Evolutionary conservation across 2,329 filamentous ascomycete genomes (phyloP).

Genomic region (Onygenales sp.): DNA sequence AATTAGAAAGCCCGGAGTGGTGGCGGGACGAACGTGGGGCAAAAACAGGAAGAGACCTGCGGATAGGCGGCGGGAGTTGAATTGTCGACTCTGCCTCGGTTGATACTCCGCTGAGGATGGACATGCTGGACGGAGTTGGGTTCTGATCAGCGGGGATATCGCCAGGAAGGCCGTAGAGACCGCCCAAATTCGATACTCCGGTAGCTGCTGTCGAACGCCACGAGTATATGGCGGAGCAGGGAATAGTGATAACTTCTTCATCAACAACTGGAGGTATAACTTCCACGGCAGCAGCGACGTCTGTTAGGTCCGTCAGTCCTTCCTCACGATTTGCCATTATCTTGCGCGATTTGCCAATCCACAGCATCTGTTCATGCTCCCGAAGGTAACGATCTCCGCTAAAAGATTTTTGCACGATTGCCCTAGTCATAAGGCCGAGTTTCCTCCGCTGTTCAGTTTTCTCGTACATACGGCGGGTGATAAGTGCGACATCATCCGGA

Average conservation of each 20-base stretch:
- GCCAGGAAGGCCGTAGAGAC: conserved; percentile 14
- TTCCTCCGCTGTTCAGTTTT: conserved; percentile 47
- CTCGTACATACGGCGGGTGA: conserved; percentile 52
- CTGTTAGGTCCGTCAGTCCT: conserved; percentile 15
- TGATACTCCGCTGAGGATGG: conserved; percentile 20
- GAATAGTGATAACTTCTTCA: conserved; percentile 28
- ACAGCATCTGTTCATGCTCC: conserved; percentile 54
- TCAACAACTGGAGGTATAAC: conserved; percentile 16
- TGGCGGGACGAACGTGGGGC: conserved; percentile 19
- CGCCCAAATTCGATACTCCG: conserved; percentile 19
- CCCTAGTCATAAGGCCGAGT: conserved; percentile 49
- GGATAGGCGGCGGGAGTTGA: conserved; percentile 15
- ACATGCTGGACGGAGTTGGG: conserved; percentile 17
- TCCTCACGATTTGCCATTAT: conserved; percentile 22
- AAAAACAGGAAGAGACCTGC: conserved; percentile 21
- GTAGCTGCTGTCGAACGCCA: conserved; percentile 27
- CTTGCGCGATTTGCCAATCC: conserved; percentile 34
- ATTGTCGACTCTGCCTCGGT: conserved; percentile 22
- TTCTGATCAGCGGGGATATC: conserved; percentile 14
- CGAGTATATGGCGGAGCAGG: conserved; percentile 23
- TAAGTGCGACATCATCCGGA: conserved; percentile 41
- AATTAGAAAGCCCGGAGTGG: neutral
- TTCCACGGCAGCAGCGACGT: conserved; percentile 18
- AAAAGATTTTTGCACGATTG: conserved; percentile 51
- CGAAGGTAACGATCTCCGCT: conserved; percentile 51